These are phyloP conservation scores for Torulaspora pretoriensis DNA, from an alignment of 1,139 yeast genomes.

Conservation along the genomic window DNA sequence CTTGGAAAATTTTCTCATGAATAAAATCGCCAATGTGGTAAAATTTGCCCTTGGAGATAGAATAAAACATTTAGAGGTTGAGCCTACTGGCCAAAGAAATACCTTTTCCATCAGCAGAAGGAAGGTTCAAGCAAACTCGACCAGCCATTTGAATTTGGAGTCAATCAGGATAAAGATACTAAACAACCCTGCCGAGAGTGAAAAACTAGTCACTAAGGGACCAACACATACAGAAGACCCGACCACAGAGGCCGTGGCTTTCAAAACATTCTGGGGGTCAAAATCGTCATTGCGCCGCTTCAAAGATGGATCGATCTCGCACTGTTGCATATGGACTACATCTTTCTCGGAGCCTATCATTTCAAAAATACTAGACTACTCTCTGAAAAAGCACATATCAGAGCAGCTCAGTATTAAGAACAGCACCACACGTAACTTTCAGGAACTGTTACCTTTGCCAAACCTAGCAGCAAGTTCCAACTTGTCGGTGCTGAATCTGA, in stretches of 20 bases:
- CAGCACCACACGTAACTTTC: slow-evolving; percentile 43
- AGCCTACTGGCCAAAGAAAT: slow-evolving; percentile 25
- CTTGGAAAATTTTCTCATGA: slow-evolving; percentile 60
- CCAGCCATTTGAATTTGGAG: slow-evolving; percentile 30
- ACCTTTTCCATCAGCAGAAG: slow-evolving; percentile 51
- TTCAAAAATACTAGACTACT: slow-evolving; percentile 59
- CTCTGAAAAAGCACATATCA: slow-evolving; percentile 59
- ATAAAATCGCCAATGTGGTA: slow-evolving; percentile 57
- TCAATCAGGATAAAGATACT: slow-evolving; percentile 55
- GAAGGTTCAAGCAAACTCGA: slow-evolving; percentile 37
- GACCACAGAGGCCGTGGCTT: slow-evolving; percentile 54
- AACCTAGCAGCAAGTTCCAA: slow-evolving; percentile 52
- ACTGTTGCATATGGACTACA: slow-evolving; percentile 81
- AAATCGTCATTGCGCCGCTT: slow-evolving; percentile 84
- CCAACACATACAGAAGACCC: slow-evolving; percentile 56
- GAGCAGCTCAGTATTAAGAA: slow-evolving; percentile 44
- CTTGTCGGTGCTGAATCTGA: slow-evolving; percentile 49
- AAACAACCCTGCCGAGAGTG: slow-evolving; percentile 70
- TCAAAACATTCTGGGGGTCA: slow-evolving; percentile 86
- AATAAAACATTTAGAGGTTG: slow-evolving; percentile 41
- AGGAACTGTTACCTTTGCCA: slow-evolving; percentile 55
- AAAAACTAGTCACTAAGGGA: slow-evolving; percentile 79
- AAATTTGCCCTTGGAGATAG: slow-evolving; percentile 67
- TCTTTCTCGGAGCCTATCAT: slow-evolving; percentile 61
- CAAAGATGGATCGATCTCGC: slow-evolving; percentile 82